phyloP scores from a whole-genome alignment of 2,329 filamentous ascomycete genomes.

The Epichloe gansuensis region DNA sequence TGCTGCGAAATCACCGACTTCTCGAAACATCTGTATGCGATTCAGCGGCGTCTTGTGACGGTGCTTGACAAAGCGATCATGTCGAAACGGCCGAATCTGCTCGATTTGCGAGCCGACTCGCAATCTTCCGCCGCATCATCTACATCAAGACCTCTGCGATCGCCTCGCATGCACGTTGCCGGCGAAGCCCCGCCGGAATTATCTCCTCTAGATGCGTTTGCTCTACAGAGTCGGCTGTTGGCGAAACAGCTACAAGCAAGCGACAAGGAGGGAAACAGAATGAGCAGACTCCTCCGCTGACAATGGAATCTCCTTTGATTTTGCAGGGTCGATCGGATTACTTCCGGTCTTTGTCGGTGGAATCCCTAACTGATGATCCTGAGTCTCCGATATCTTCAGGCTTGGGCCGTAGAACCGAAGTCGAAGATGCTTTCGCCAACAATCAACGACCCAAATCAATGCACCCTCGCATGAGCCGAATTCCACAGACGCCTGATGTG shows the following conservation, averaged over 20 bases:
- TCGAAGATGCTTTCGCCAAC: slow-evolving; percentile 42
- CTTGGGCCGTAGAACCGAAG: slow-evolving; percentile 39
- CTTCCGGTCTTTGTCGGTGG: slow-evolving; percentile 62
- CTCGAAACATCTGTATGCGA: slow-evolving; percentile 6
- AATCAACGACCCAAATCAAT: slow-evolving; percentile 57
- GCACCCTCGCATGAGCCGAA: slow-evolving; percentile 61
- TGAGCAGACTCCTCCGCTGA: slow-evolving; percentile 76
- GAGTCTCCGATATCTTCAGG: slow-evolving; percentile 19
- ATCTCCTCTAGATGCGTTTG: slow-evolving; percentile 91
- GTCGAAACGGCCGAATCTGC: slow-evolving; percentile 43
- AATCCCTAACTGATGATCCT: slow-evolving; percentile 36
- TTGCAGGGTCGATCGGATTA: slow-evolving; percentile 65
- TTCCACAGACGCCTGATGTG: slow-evolving; percentile 39
- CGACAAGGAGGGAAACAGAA: slow-evolving; percentile 58
- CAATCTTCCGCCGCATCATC: slow-evolving; percentile 33
- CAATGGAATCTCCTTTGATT: slow-evolving; percentile 69
- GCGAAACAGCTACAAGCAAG: slow-evolving; percentile 78
- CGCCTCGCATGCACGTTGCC: slow-evolving; percentile 64
- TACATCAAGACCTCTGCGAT: slow-evolving; percentile 45
- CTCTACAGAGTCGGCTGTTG: slow-evolving; percentile 77
- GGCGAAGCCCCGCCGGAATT: slow-evolving; percentile 79
- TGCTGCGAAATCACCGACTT: neutral
- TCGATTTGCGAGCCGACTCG: slow-evolving; percentile 49
- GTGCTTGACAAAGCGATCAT: slow-evolving; percentile 23
- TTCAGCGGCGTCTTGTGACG: slow-evolving; percentile 3